These are phyloP conservation scores for Alternaria triticimaculans DNA, from an alignment of 2,329 filamentous ascomycete species.

Conservation along the genomic window DNA sequence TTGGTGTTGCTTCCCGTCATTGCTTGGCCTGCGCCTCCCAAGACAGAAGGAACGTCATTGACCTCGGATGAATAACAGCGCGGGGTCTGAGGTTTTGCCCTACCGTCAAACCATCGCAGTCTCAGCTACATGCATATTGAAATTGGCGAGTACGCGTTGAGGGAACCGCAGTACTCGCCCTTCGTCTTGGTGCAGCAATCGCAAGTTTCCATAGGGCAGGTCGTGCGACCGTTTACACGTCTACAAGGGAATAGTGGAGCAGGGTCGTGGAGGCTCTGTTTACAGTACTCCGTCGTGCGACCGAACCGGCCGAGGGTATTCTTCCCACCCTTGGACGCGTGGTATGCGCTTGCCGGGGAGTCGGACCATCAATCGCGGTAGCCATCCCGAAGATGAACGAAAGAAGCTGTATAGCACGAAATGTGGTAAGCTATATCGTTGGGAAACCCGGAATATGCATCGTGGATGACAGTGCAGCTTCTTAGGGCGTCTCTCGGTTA, in stretches of 20 bases:
- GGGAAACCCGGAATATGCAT: slow-evolving; percentile 14
- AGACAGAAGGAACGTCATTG: slow-evolving; percentile 25
- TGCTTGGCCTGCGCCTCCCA: slow-evolving; percentile 25
- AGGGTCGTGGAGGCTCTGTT: background rate
- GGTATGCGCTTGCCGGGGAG: background rate
- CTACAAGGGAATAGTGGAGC: background rate
- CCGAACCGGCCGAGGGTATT: background rate
- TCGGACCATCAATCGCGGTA: background rate
- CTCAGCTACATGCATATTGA: slow-evolving; percentile 10
- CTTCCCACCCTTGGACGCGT: background rate
- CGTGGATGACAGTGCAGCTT: slow-evolving; percentile 6
- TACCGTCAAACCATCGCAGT: slow-evolving; percentile 11
- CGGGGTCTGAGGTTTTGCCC: slow-evolving; percentile 1
- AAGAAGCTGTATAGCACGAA: background rate
- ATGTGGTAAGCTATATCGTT: background rate
- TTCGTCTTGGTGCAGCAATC: background rate
- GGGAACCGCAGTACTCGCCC: background rate
- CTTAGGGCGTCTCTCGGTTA: slow-evolving; percentile 3
- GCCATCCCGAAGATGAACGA: background rate
- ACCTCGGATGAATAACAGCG: slow-evolving; percentile 4
- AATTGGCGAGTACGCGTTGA: slow-evolving; percentile 1
- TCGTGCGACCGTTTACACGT: background rate
- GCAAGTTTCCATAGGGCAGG: background rate
- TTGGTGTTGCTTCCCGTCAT: slow-evolving; percentile 17
- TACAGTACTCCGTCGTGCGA: background rate